These are phyloP conservation scores for Hysterium pulicare DNA, from an alignment of 2,329 filamentous ascomycete genomes.

Conservation along the genomic window DNA sequence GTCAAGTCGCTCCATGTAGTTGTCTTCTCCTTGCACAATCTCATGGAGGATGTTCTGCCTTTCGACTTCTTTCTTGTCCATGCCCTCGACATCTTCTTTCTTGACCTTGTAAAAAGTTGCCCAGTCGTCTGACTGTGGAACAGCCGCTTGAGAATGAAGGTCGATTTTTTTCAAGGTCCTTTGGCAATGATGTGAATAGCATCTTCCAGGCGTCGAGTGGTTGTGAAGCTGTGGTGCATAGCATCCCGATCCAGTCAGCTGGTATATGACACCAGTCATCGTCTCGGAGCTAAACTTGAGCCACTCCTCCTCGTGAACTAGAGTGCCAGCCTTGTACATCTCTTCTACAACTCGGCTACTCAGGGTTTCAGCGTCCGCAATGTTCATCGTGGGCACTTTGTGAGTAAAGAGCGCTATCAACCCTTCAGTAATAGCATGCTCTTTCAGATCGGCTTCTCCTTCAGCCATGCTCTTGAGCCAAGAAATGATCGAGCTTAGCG, in stretches of 20 bases:
- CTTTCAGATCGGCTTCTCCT: constrained; percentile 82
- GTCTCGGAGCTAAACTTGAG: constrained; percentile 81
- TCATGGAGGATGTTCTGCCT: constrained; percentile 94
- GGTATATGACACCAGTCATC: constrained; percentile 87
- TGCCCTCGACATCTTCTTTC: constrained; percentile 68
- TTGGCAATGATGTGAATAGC: constrained; percentile 92
- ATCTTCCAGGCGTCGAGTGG: constrained; percentile 66
- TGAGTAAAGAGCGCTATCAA: constrained; percentile 85
- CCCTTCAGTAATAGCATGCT: constrained; percentile 81
- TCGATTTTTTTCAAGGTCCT: constrained; percentile 94
- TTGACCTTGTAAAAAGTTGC: constrained; percentile 81
- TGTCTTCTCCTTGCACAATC: constrained; percentile 88
- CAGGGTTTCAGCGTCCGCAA: constrained; percentile 88
- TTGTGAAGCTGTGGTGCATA: constrained; percentile 81
- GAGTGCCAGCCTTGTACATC: constrained; percentile 74
- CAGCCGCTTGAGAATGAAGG: constrained; percentile 67
- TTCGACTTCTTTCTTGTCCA: constrained; percentile 82
- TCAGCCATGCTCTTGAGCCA: constrained; percentile 91
- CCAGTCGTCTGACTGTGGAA: constrained; percentile 74
- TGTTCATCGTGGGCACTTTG: constrained; percentile 98
- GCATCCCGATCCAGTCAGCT: constrained; percentile 86
- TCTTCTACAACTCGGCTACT: constrained; percentile 72
- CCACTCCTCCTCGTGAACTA: constrained; percentile 94
- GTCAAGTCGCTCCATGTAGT: constrained; percentile 84
- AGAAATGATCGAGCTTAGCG: constrained; percentile 76